These are phyloP conservation scores for Vitis rotundifolia DNA, from an alignment of 164 flowering plant genomes.

Conservation along the genomic window DNA sequence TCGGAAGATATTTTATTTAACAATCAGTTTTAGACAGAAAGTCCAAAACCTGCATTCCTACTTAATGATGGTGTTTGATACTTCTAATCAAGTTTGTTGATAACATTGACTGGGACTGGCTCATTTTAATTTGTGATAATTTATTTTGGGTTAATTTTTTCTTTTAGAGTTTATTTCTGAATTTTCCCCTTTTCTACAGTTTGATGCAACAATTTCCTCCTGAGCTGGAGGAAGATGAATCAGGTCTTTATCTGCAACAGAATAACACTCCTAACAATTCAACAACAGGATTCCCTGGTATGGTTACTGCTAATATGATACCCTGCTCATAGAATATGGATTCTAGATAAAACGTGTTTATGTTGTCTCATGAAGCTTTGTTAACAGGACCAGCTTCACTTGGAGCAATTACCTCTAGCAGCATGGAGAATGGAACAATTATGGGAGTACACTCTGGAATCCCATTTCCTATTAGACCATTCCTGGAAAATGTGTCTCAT, in stretches of 20 bases:
- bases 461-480: slow-evolving; percentile 29
- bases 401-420: slow-evolving; percentile 26
- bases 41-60: not conserved
- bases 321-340: not conserved
- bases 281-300: slow-evolving; percentile 36
- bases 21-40: not conserved
- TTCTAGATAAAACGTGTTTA: not conserved
- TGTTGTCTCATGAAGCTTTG: slow-evolving; percentile 14
- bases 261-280: slow-evolving; percentile 44
- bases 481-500: slow-evolving; percentile 40
- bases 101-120: not conserved
- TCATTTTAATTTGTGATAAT: not conserved
- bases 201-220: slow-evolving; percentile 33
- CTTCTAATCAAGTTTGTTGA: not conserved
- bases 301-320: not conserved
- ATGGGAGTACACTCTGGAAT: slow-evolving; percentile 34
- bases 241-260: slow-evolving; percentile 21
- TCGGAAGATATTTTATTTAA: not conserved
- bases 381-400: slow-evolving; percentile 39
- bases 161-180: not conserved
- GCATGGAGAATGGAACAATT: slow-evolving; percentile 37
- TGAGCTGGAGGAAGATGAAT: slow-evolving; percentile 57
- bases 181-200: slow-evolving; percentile 33
- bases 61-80: not conserved
- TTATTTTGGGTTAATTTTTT: not conserved